These are phyloP conservation scores for Carex littledalei DNA, from an alignment of 176 grass and related monocot species.

Conservation along the genomic window DNA sequence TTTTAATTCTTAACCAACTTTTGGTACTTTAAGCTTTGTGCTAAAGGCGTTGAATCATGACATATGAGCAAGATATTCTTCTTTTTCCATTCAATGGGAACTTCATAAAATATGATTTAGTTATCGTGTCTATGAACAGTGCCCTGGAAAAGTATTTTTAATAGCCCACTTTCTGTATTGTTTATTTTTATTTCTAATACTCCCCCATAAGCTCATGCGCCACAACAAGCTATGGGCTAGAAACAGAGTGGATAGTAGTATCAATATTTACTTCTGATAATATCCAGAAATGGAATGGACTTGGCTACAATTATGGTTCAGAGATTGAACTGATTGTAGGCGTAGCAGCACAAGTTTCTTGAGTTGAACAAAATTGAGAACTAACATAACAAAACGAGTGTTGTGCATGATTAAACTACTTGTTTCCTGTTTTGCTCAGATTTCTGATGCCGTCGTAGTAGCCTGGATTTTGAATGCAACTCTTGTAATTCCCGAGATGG, in stretches of 20 bases:
- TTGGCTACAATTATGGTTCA: background rate
- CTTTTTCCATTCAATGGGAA: conserved; percentile 11
- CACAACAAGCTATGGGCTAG: background rate
- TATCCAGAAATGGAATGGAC: background rate
- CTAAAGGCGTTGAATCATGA: background rate
- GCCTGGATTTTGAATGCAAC: conserved; percentile 91
- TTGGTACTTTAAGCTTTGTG: background rate
- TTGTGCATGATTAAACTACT: background rate
- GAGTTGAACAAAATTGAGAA: background rate
- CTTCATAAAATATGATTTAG: background rate
- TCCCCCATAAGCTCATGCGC: background rate
- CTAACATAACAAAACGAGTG: background rate
- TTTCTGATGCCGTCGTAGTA: conserved; percentile 93
- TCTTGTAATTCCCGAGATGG: conserved; percentile 81
- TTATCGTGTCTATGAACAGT: background rate
- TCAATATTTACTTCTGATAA: background rate
- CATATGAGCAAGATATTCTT: background rate
- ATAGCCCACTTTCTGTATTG: background rate
- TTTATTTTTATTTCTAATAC: background rate
- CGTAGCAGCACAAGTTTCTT: background rate
- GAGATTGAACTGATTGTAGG: background rate
- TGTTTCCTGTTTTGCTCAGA: conserved; percentile 40
- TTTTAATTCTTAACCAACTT: conserved; percentile 29
- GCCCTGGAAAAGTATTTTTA: too few species aligned
- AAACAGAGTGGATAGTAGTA: background rate